Percentiles rank a stretch among this genome's conserved stretches.
Conservation (phyloP, 2,329 filamentous ascomycete species). For the Leptoxyphium fumago region DNA sequence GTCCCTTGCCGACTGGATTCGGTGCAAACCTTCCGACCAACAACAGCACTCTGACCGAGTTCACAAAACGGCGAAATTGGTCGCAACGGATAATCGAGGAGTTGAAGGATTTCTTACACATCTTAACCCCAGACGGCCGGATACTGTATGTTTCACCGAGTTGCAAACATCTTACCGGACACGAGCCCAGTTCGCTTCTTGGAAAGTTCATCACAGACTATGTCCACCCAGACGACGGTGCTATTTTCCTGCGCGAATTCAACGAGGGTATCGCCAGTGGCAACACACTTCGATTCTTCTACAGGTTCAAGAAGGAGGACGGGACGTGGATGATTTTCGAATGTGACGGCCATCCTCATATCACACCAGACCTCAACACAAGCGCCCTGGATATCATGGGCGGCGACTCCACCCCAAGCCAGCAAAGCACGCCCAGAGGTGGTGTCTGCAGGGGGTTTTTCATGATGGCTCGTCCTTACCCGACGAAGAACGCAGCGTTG, state of each 20-base stretch:
- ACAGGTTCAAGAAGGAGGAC: slow-evolving; percentile 65
- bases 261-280: slow-evolving; percentile 76
- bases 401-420: slow-evolving; percentile 6
- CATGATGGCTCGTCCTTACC: slow-evolving; percentile 82
- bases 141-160: slow-evolving; percentile 80
- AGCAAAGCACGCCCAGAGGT: slow-evolving; percentile 19
- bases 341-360: slow-evolving; percentile 81
- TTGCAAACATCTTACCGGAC: slow-evolving; percentile 59
- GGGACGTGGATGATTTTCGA: slow-evolving; percentile 69
- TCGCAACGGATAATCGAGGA: slow-evolving; percentile 79
- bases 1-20: slow-evolving; percentile 41
- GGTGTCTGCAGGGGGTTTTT: slow-evolving; percentile 80
- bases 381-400: slow-evolving; percentile 44
- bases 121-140: slow-evolving; percentile 70
- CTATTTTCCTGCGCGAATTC: slow-evolving; percentile 72
- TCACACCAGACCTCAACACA: slow-evolving; percentile 46
- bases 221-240: slow-evolving; percentile 73
- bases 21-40: slow-evolving; percentile 29
- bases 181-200: slow-evolving; percentile 52
- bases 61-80: slow-evolving; percentile 61
- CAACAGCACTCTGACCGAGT: slow-evolving; percentile 46
- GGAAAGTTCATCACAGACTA: slow-evolving; percentile 66
- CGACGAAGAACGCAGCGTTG: slow-evolving; percentile 69
- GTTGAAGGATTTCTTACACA: slow-evolving; percentile 74
- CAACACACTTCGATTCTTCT: slow-evolving; percentile 70